Conservation (phyloP, 805 yeast species). For the Ogataea haglerorum region DNA sequence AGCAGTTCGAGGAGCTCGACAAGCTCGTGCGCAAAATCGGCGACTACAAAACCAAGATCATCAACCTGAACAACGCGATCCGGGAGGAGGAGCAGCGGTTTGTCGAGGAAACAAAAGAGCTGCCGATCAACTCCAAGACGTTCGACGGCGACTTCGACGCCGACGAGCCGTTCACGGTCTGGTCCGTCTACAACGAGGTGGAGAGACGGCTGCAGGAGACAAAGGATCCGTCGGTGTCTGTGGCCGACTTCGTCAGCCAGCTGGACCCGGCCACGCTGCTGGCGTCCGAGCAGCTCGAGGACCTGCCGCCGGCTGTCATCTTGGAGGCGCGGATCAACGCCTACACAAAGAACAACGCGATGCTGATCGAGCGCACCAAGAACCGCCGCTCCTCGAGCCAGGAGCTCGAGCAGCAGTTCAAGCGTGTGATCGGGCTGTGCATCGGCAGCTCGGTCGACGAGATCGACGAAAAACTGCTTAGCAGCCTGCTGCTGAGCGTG, state of each 20-base stretch:
- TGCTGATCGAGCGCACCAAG: constrained; percentile 49
- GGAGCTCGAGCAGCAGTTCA: constrained; percentile 70
- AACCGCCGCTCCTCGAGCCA: constrained; percentile 51
- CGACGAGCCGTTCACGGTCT: constrained; percentile 84
- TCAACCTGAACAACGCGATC: constrained; percentile 60
- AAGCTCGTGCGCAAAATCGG: constrained; percentile 39
- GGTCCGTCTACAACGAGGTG: constrained; percentile 55
- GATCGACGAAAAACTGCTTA: constrained; percentile 59
- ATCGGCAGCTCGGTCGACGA: constrained; percentile 80
- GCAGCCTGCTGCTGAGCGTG: constrained; percentile 84
- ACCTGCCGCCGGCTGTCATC: constrained; percentile 47
- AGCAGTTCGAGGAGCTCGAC: constrained; percentile 51
- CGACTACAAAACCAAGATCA: constrained; percentile 51
- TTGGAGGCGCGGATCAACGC: constrained; percentile 79
- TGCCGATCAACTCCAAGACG: constrained; percentile 34
- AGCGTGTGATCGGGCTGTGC: constrained; percentile 84
- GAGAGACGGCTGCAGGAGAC: constrained; percentile 35
- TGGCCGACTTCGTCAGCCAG: constrained; percentile 9
- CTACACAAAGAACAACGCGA: constrained; percentile 64
- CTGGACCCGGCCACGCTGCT: constrained; percentile 12
- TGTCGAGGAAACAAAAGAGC: constrained; percentile 34
- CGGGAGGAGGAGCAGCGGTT: constrained; percentile 60
- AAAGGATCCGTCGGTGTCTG: constrained; percentile 7
- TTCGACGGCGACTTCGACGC: constrained; percentile 69
- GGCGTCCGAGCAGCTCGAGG: constrained; percentile 17